Base-by-base conservation (phyloP, 495 filamentous ascomycete species). In the Neurospora sp. region DNA sequence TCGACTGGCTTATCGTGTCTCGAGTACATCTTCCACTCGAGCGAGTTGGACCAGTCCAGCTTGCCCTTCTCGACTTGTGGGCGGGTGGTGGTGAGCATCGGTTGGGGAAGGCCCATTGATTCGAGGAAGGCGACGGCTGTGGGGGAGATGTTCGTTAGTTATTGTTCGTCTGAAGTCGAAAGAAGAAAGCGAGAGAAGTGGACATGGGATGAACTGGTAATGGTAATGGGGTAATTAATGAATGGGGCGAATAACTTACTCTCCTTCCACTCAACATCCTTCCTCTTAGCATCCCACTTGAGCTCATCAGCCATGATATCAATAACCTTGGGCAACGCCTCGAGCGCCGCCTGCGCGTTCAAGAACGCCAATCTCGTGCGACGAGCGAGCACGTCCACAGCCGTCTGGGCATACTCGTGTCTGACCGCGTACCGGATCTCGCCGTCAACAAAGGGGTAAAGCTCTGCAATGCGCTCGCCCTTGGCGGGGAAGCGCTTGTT, bases 361-460 rank as follows among this genome's bases (percentile, higher is more conserved):
- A 99, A 80, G 83, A 99, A 99, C 15, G 96, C 93, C 74, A 99
- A 82, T 45, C 96, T 87, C 69, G 92, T 99, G 71, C 96, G 86
- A 42, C 96, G 88, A 9, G 95, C 96, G 28, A 99, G 84, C 28
- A 98, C 92, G 80, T 99, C 96, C 13, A 94, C 91, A 3, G 94
- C 93, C 24, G 94, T 98, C 82, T 98, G 93, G 13, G 96, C 96
- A 76, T 97, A 97, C 82, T 99, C 96, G 81, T 97, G 90, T 31
- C 91, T 84, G 39, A 97, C 87, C 24, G 93, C 94, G 77, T 98
- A 99, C 39, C 94, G 88, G 36, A 99, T 88, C 83, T 99, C 96
- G 69, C 96, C 96, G 79, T 98, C 96, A n/a, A 99, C 87, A 80
- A 96, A 99, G 34, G 96, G 96, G 81, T 98, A 98, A 45, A 97